Evolutionary conservation across 2,329 filamentous ascomycete genomes (phyloP), one percentile per base, ranked within the genome.

Genomic region (Leptographium lundbergii): DNA sequence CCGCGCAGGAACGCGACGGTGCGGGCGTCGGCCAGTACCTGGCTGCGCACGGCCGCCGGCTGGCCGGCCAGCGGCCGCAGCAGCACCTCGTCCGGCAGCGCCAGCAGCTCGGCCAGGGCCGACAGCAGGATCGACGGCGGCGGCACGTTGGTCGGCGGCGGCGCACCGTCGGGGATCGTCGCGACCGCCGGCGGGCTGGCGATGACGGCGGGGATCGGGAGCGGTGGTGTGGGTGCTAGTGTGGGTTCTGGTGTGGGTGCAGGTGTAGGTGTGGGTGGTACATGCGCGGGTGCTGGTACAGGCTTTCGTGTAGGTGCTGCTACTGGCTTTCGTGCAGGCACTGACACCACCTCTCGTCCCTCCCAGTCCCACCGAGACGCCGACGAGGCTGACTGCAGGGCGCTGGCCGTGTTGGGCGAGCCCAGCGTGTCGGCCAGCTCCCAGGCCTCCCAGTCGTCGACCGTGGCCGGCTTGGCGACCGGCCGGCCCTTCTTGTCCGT

Each of bases 51-150:
- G 0, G 80, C 77, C 3, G 79, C 71, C 2, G 77, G 71, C 57
- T 86, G 81, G 14, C 79, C 77, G 42, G 81, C 77, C 57, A 88
- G 77, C 3, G 84, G 81, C 64, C 82, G 82, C 69, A 89, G 85
- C 1, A 92, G 76, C 25, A 77, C 76, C 22, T 79, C 73, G 62
- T 85, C 81, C 5, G 86, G 85, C 32, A 85, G 76, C 24, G 81
- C 77, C 61, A 96, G 82, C 6, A 95, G 74, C 9, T 81, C 75
- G 0, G 89, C 84, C 64, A 96, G 90, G 9, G 90, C 71, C 10
- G 88, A 85, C 25, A 97, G 78, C 17, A 97, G 76, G 24, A 95
- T 79, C 0, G 89, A 89, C 1, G 92, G 92, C 5, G 92, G 92
- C 11, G 92, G 92, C 9, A 96, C 84, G 67, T 96, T 96, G 22